Percentiles rank a stretch among this genome's conserved stretches.
Evolutionary conservation across 805 yeast genomes (phyloP).

Genomic region (Kluyveromyces aestuarii): DNA sequence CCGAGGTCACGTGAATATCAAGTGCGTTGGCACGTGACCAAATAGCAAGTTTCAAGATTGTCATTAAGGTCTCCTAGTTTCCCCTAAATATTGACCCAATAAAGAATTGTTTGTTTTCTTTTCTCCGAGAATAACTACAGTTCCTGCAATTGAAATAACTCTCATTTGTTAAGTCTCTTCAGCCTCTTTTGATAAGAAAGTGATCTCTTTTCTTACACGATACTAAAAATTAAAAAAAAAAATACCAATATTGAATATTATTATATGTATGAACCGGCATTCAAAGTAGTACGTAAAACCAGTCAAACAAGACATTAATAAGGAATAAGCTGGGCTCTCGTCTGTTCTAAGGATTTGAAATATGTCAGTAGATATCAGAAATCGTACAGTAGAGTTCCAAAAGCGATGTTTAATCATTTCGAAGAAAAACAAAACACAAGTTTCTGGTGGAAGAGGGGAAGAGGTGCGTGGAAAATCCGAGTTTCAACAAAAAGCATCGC

Average conservation of each 20-base stretch:
- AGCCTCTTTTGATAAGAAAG: not conserved
- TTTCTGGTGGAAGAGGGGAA: slow-evolving; percentile 14
- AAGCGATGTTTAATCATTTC: slow-evolving; percentile 23
- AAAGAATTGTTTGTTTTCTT: not conserved
- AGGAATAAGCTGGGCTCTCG: not conserved
- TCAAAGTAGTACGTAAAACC: no score
- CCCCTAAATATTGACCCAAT: no score
- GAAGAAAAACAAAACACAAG: slow-evolving; percentile 17
- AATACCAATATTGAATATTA: no score
- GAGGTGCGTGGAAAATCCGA: slow-evolving; percentile 43
- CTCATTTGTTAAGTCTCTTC: no score
- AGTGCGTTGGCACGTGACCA: not conserved
- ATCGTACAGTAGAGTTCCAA: slow-evolving; percentile 87
- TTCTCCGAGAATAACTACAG: not conserved
- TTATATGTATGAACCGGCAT: no score
- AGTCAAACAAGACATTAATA: no score
- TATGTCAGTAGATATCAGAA: slow-evolving; percentile 39
- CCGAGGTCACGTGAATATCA: not conserved
- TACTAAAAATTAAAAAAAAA: not conserved
- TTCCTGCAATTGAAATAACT: no score
- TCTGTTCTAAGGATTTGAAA: not conserved
- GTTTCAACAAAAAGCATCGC: slow-evolving; percentile 63
- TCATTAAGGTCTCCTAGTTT: not conserved
- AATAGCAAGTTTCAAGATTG: no score
- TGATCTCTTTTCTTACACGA: not conserved